Conservation (phyloP, 2,329 filamentous ascomycete species). For the Aspergillus pseudotamarii region DNA sequence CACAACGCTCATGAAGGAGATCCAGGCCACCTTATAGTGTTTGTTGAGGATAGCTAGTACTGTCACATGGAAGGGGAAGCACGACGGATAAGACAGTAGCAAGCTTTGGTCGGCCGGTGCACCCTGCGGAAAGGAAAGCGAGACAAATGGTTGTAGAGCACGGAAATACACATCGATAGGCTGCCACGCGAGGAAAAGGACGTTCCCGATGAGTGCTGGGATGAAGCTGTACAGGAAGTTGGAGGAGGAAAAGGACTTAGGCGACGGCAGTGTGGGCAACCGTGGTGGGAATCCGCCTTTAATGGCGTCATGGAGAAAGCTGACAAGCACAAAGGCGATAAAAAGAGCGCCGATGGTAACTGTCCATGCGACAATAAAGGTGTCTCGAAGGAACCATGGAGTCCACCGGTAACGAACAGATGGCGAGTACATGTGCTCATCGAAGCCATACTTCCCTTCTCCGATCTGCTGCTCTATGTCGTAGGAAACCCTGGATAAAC, state of each 20-base stretch:
- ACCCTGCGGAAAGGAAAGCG: constrained; percentile 55
- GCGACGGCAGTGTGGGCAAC: constrained; percentile 62
- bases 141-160: constrained; percentile 60
- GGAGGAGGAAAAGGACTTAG: constrained; percentile 74
- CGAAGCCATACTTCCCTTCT: constrained; percentile 46
- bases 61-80: constrained; percentile 56
- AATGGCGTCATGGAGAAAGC: constrained; percentile 72
- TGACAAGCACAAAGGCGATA: constrained; percentile 73
- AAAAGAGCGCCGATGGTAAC: constrained; percentile 64
- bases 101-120: constrained; percentile 58
- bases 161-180: constrained; percentile 64
- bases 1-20: constrained; percentile 57
- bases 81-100: constrained; percentile 59
- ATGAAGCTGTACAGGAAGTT: constrained; percentile 82
- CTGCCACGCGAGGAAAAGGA: constrained; percentile 62
- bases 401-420: constrained; percentile 67
- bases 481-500: constrained; percentile 35
- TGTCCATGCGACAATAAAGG: constrained; percentile 67
- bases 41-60: constrained; percentile 55
- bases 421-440: constrained; percentile 55
- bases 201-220: constrained; percentile 59
- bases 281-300: constrained; percentile 71
- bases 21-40: constrained; percentile 61
- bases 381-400: constrained; percentile 74
- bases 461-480: constrained; percentile 43